Percentiles rank a stretch among this genome's conserved stretches.
Conservation (phyloP, 768 basidiomycete species). For the Tricholoma flavovirens region DNA sequence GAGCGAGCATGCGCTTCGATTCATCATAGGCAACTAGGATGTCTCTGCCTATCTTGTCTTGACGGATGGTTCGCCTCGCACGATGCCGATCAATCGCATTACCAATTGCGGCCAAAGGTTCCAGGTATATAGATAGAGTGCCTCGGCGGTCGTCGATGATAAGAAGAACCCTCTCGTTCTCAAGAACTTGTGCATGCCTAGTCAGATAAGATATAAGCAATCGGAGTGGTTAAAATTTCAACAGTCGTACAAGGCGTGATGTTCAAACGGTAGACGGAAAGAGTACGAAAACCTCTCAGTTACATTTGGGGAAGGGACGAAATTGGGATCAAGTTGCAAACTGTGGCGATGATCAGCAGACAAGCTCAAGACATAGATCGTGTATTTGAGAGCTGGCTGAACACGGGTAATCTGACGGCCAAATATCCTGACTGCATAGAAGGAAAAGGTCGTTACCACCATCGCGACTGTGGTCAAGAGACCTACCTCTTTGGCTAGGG, state of each 20-base stretch:
- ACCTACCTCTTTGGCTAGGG: neutral
- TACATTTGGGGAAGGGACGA: constrained; percentile 27
- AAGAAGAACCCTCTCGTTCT: constrained; percentile 35
- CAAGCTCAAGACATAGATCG: constrained; percentile 26
- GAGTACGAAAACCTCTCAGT: constrained; percentile 17
- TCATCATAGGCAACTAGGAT: constrained; percentile 50
- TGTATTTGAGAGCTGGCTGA: constrained; percentile 23
- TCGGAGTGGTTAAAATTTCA: neutral
- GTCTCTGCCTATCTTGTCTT: constrained; percentile 41
- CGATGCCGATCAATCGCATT: constrained; percentile 21
- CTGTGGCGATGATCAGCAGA: constrained; percentile 30
- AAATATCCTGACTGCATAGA: constrained; percentile 6
- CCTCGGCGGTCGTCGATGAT: constrained; percentile 31
- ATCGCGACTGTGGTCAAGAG: neutral
- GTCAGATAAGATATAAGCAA: constrained; percentile 1
- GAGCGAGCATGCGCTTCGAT: constrained; percentile 38
- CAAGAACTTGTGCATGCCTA: constrained; percentile 34
- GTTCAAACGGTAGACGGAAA: constrained; percentile 19
- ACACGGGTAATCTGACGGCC: constrained; percentile 8
- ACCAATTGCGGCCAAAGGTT: constrained; percentile 24
- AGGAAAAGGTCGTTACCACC: neutral
- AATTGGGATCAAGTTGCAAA: constrained; percentile 26
- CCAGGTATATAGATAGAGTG: constrained; percentile 34
- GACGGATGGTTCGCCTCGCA: constrained; percentile 28
- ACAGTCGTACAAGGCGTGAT: constrained; percentile 27